Evolutionary conservation across 257 asterid species (phyloP), one percentile per base, ranked within the genome.

Genomic region (Penstemon barbatus): DNA sequence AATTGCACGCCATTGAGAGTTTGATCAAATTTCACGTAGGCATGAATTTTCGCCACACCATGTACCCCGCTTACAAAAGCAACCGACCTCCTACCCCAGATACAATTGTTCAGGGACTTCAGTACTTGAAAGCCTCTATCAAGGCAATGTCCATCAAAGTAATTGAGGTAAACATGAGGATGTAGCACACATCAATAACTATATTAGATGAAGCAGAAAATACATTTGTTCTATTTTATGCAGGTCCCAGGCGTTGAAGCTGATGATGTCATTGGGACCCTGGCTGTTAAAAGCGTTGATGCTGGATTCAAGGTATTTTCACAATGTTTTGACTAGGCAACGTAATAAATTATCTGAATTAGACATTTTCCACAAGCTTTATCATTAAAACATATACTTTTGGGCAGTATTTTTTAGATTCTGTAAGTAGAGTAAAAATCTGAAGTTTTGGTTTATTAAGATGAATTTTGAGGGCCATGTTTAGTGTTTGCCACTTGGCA

Each of bases 171-270:
- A 73, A 68, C 49, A 68, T 56, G 45, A 69, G 70, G 46, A 42
- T 12, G 33, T 41, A 37, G 69, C 18, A 69, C n/a, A 49, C 49
- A 59, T 71, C 55, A 36, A 37, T 64, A 46, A 54, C 39, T 68
- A 44, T 68, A 50, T 59, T 59, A 66, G 69, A 44, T 19, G 40
- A 63, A 59, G 63, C 66, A 51, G 53, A 57, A 48, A 53, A 74
- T 49, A 66, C 40, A 63, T 68, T 66, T 74, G 40, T 69, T 70
- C 67, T 68, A 56, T 81, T 73, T 61, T 72, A 58, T 70, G 74
- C 87, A 93, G 99, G 99, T 93, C 65, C 97, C 99, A 46, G 99
- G 99, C 44, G 99, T 93, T 65, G 99, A 93, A 82, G 99, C 99
- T 57, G 99, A 93, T 88, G 97, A 93, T 77, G 99, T 93, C 36